These are phyloP conservation scores for Termitomyces sp. DNA, from an alignment of 768 basidiomycete species.

Conservation along the genomic window DNA sequence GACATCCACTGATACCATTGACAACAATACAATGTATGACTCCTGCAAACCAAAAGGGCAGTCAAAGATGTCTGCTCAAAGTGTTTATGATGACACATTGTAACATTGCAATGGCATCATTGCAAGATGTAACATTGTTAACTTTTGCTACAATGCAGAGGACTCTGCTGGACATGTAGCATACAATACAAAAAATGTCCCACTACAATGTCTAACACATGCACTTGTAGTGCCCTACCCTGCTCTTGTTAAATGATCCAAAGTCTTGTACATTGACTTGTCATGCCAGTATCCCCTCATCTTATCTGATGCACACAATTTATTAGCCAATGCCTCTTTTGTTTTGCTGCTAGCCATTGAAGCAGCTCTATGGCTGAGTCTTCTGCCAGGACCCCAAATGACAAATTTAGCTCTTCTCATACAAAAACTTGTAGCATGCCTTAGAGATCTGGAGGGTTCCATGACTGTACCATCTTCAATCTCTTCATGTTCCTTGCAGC, in stretches of 20 bases:
- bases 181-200: no score
- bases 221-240: background rate
- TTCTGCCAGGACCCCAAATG: conserved; percentile 26
- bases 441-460: conserved; percentile 28
- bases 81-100: no score
- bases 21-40: no score
- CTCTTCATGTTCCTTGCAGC: background rate
- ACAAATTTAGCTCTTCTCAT: conserved; percentile 30
- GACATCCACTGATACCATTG: no score
- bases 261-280: conserved; percentile 21
- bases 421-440: conserved; percentile 19
- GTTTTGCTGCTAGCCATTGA: conserved; percentile 24
- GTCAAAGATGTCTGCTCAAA: no score
- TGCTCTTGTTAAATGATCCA: conserved; percentile 32
- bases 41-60: no score
- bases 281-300: background rate
- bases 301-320: background rate
- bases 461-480: conserved; percentile 12
- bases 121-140: no score
- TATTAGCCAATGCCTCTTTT: conserved; percentile 6
- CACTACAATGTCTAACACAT: no score
- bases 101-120: no score
- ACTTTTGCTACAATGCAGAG: no score
- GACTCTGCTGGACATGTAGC: no score
- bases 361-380: conserved; percentile 34